A percentile compares a stretch with the other conserved stretches of the same genome.
Evolutionary conservation across 1,284 basidiomycete species (phyloP).

Genomic region (Sanghuangporus baumii): DNA sequence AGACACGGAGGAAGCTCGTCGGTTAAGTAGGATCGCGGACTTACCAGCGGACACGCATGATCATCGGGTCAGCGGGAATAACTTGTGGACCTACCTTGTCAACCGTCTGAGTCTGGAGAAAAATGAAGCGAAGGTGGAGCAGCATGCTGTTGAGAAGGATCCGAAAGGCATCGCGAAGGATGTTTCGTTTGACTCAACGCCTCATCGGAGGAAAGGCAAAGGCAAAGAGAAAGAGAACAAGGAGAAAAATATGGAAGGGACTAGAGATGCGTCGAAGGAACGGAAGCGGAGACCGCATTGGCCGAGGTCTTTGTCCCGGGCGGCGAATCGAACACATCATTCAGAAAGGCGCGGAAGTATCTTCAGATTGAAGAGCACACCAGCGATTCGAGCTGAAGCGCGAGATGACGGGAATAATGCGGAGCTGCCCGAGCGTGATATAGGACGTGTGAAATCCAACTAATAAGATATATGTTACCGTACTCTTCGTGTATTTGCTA

Average conservation of each 20-base stretch:
- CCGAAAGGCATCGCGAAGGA: not conserved
- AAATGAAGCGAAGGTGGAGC: conserved; percentile 6
- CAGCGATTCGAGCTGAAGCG: not conserved
- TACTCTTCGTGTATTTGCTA: not conserved
- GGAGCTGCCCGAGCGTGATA: not conserved
- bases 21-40: conserved; percentile 67
- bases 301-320: not conserved
- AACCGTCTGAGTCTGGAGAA: conserved; percentile 16
- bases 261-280: not conserved
- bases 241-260: not conserved
- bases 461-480: not conserved
- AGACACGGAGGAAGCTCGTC: conserved; percentile 69
- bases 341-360: not conserved
- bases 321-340: not conserved
- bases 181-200: not conserved
- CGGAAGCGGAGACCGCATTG: not conserved
- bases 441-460: not conserved
- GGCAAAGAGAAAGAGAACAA: not conserved
- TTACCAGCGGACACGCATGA: conserved; percentile 52
- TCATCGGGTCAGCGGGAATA: conserved; percentile 54
- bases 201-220: not conserved
- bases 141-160: not conserved
- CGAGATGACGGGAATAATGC: not conserved
- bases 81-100: conserved; percentile 60
- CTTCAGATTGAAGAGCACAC: not conserved